phyloP scores from a whole-genome alignment of 139 green algal genomes.

The Pseudopediastrum boryanum region DNA sequence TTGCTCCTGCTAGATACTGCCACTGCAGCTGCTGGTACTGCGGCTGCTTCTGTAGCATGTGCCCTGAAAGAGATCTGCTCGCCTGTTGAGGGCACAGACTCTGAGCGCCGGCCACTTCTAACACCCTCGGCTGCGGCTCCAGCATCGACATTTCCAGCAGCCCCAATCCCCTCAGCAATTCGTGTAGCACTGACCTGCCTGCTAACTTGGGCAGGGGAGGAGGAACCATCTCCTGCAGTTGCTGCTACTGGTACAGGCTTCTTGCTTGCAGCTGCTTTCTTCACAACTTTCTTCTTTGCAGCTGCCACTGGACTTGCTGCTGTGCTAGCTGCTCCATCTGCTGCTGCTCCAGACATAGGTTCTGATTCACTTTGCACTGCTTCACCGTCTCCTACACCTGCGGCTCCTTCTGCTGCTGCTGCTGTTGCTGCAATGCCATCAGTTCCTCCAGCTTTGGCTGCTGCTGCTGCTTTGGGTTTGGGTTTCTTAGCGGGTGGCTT shows the following conservation, averaged over 20 bases:
- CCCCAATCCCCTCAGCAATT: too few relatives aligned
- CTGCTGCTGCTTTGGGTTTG: background rate
- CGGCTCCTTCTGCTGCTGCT: constrained; percentile 3
- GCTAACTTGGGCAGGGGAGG: too few relatives aligned
- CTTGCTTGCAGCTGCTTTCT: background rate
- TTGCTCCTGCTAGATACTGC: too few relatives aligned
- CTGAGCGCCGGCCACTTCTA: too few relatives aligned
- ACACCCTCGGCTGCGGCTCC: too few relatives aligned
- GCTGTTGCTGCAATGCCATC: background rate
- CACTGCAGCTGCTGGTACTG: background rate
- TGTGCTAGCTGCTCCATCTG: background rate
- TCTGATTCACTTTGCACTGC: background rate
- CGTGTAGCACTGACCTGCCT: too few relatives aligned
- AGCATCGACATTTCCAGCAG: too few relatives aligned
- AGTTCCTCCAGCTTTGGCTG: too few relatives aligned
- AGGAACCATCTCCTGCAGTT: too few relatives aligned
- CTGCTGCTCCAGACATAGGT: background rate
- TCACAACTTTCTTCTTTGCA: background rate
- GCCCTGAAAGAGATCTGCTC: background rate
- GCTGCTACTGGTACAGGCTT: background rate
- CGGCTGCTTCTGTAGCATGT: background rate
- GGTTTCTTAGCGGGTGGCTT: too few relatives aligned
- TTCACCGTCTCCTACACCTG: too few relatives aligned
- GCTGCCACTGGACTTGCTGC: background rate
- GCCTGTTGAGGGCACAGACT: too few relatives aligned